Evolutionary conservation across 345 rosid genomes (phyloP).

Genomic region (Dipteronia dyeriana): DNA sequence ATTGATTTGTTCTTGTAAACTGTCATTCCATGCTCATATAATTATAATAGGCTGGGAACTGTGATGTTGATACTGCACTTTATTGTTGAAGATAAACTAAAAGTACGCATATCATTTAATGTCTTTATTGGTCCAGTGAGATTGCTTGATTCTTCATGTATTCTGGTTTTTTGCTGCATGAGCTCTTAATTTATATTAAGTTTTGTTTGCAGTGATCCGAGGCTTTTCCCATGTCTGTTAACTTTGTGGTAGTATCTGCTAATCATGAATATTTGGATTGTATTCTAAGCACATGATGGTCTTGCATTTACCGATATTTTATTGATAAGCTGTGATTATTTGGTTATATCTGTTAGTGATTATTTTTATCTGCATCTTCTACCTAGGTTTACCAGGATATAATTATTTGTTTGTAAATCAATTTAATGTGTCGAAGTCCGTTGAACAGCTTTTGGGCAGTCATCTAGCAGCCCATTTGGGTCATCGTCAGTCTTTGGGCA

Average conservation of each 20-base stretch:
- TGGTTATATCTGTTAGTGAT: neutral
- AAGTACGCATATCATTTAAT: neutral
- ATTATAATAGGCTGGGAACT: neutral
- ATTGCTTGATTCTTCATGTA: too few species aligned
- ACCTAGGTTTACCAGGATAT: neutral
- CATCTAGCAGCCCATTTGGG: slow-evolving; percentile 68
- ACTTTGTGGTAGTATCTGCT: too few species aligned
- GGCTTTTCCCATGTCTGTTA: too few species aligned
- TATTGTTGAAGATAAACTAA: neutral
- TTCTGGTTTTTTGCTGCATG: too few species aligned
- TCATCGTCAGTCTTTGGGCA: slow-evolving; percentile 76
- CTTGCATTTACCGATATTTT: neutral
- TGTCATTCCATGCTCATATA: neutral
- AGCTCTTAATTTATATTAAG: too few species aligned
- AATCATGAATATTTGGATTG: too few species aligned
- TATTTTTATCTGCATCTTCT: neutral
- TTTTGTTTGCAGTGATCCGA: too few species aligned
- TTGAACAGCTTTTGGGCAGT: slow-evolving; percentile 79
- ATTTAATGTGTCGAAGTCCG: slow-evolving; percentile 13
- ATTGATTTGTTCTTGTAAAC: neutral
- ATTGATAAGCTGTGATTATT: too few species aligned
- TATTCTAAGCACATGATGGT: neutral
- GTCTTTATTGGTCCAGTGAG: too few species aligned
- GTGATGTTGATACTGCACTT: too few species aligned
- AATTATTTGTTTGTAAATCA: slow-evolving; percentile 16